Evolutionary conservation across 768 basidiomycete species (phyloP).

Genomic region (Pisolithus marmoratus): DNA sequence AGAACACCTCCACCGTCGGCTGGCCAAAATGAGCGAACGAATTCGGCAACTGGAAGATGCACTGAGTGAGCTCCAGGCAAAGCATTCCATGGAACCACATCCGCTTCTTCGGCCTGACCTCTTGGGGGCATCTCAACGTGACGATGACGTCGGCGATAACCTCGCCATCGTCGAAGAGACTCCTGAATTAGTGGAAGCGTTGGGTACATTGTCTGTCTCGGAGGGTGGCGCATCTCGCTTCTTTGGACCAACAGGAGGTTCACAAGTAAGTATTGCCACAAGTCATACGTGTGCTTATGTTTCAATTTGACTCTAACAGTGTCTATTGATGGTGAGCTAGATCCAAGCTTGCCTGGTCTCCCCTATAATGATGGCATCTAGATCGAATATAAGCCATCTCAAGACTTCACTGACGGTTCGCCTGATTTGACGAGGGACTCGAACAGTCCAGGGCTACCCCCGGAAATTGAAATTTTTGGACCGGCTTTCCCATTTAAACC

Average conservation of each 20-base stretch:
- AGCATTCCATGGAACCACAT: constrained; percentile 49
- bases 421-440: constrained; percentile 25
- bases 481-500: constrained; percentile 63
- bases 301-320: constrained; percentile 15
- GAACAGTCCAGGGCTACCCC: constrained; percentile 25
- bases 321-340: constrained; percentile 28
- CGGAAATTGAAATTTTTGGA: constrained; percentile 43
- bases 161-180: constrained; percentile 10
- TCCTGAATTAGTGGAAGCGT: constrained; percentile 47
- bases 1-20: constrained; percentile 57
- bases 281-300: neutral
- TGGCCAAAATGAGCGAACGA: constrained; percentile 46
- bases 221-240: constrained; percentile 58
- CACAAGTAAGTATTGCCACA: constrained; percentile 44
- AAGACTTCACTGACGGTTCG: constrained; percentile 12
- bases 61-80: constrained; percentile 43
- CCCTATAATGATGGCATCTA: constrained; percentile 10
- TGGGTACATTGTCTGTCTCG: constrained; percentile 56
- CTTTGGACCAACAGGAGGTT: constrained; percentile 63
- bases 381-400: constrained; percentile 19
- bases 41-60: constrained; percentile 61
- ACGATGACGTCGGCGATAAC: constrained; percentile 25
- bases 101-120: constrained; percentile 55
- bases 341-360: neutral
- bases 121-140: constrained; percentile 26